Conservation (phyloP, 192 early-diverging fungal species). For the Haplosporangium gracile region DNA sequence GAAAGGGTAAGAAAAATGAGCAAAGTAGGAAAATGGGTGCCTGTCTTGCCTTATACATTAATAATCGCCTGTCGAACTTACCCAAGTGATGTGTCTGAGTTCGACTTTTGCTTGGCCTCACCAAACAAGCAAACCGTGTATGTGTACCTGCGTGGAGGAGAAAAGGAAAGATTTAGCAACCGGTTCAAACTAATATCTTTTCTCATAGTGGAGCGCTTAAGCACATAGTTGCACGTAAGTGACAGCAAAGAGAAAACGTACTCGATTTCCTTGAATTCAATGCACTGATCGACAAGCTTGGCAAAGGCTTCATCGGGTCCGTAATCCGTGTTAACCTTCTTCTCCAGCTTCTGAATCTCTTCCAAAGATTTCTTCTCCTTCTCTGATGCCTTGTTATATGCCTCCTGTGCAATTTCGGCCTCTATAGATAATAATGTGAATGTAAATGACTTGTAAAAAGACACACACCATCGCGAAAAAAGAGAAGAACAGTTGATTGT, state of each 20-base stretch:
- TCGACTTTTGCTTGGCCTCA: constrained; percentile 81
- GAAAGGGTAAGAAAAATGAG: not conserved
- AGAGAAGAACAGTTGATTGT: not conserved
- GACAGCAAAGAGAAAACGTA: constrained; percentile 45
- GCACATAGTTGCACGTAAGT: too few species aligned
- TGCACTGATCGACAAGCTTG: constrained; percentile 77
- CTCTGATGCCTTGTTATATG: constrained; percentile 38
- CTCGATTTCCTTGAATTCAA: constrained; percentile 75
- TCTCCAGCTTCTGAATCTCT: constrained; percentile 61
- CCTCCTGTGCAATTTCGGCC: constrained; percentile 37
- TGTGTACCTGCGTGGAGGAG: constrained; percentile 65
- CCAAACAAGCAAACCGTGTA: constrained; percentile 82
- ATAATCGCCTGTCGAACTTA: constrained; percentile 27
- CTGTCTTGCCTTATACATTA: too few species aligned
- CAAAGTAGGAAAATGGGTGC: not conserved
- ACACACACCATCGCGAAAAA: not conserved
- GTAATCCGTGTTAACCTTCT: constrained; percentile 75
- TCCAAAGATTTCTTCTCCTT: constrained; percentile 48
- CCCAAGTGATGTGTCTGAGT: constrained; percentile 74
- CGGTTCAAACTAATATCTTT: not conserved
- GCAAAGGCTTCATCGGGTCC: constrained; percentile 81
- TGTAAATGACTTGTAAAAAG: too few species aligned
- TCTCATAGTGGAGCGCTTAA: not conserved
- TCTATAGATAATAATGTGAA: constrained; percentile 7
- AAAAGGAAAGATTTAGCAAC: not conserved